A percentile compares a stretch with the other conserved stretches of the same genome.
phyloP scores from a whole-genome alignment of 1,139 yeast genomes.

The Diutina ranongensis region DNA sequence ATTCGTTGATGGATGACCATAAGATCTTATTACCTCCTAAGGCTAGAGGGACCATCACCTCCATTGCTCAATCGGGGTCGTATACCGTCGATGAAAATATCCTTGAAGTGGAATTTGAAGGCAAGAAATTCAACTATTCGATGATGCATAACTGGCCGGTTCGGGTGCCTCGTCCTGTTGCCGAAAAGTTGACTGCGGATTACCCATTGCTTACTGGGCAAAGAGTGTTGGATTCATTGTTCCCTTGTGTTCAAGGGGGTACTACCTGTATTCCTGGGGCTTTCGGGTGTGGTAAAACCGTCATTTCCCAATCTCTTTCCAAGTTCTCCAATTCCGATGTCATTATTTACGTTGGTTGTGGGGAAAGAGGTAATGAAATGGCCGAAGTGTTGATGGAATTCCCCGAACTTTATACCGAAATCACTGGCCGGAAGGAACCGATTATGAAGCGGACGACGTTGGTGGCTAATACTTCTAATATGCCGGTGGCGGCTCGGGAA shows the following conservation, averaged over 20 bases:
- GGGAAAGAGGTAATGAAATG: conserved; percentile 65
- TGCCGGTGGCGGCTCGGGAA: conserved; percentile 99
- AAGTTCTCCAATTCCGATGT: conserved; percentile 96
- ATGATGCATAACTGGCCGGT: conserved; percentile 99
- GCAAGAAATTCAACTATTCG: conserved; percentile 65
- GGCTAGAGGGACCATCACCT: conserved; percentile 93
- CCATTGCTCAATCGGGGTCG: conserved; percentile 81
- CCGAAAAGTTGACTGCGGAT: conserved; percentile 86
- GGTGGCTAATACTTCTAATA: conserved; percentile 96
- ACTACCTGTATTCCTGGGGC: conserved; percentile 99
- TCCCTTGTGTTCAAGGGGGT: conserved; percentile 99
- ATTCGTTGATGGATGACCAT: conserved; percentile 84
- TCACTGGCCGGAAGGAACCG: conserved; percentile 90
- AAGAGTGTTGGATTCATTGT: conserved; percentile 93
- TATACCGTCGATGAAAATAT: conserved; percentile 84
- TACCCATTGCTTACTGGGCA: conserved; percentile 96
- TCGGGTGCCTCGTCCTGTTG: conserved; percentile 97
- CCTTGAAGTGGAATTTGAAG: conserved; percentile 90
- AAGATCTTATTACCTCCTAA: conserved; percentile 93
- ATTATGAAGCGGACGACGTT: conserved; percentile 98
- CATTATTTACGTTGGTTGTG: conserved; percentile 83
- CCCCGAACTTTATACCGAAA: conserved; percentile 91
- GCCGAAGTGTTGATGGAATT: conserved; percentile 99
- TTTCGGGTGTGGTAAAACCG: conserved; percentile 98
- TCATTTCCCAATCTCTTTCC: conserved; percentile 93